These are phyloP conservation scores for Penicillium cinerascens DNA, from an alignment of 495 filamentous ascomycete genomes.

Conservation along the genomic window DNA sequence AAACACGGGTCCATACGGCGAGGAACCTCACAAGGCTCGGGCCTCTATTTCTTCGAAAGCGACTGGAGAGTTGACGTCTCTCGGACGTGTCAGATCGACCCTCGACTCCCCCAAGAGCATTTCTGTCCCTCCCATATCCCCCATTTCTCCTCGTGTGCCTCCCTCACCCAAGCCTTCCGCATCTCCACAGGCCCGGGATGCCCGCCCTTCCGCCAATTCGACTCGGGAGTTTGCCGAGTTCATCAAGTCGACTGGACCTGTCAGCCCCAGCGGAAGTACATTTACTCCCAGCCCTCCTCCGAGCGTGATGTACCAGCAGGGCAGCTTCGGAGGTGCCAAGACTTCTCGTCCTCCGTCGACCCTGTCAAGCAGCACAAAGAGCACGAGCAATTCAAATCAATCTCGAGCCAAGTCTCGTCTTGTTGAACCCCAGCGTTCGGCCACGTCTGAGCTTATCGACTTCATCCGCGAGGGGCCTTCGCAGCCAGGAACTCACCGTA, in stretches of 20 bases:
- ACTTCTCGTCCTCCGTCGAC: slow-evolving; percentile 20
- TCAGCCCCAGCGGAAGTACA: neutral
- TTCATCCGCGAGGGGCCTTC: slow-evolving; percentile 87
- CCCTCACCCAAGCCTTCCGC: slow-evolving; percentile 26
- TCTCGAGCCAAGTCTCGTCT: slow-evolving; percentile 66
- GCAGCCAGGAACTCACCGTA: slow-evolving; percentile 55
- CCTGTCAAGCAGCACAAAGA: slow-evolving; percentile 10
- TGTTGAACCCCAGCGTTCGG: slow-evolving; percentile 57
- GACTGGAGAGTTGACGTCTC: slow-evolving; percentile 11
- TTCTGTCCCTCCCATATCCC: neutral
- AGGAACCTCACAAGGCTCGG: slow-evolving; percentile 17
- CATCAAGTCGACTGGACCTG: slow-evolving; percentile 75
- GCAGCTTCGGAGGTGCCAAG: slow-evolving; percentile 14
- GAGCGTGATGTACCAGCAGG: slow-evolving; percentile 3
- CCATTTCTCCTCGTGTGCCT: slow-evolving; percentile 29
- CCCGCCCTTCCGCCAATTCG: slow-evolving; percentile 60
- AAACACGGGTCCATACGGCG: slow-evolving; percentile 29
- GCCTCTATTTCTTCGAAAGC: slow-evolving; percentile 27
- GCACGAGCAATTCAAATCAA: slow-evolving; percentile 16
- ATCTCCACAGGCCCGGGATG: slow-evolving; percentile 58
- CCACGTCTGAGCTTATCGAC: slow-evolving; percentile 84
- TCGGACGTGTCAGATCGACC: slow-evolving; percentile 18
- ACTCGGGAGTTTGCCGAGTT: slow-evolving; percentile 81
- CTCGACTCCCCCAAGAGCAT: slow-evolving; percentile 26
- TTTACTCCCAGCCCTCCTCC: neutral